Conservation (phyloP, 768 basidiomycete genomes). For the Tricholoma saponaceum region DNA sequence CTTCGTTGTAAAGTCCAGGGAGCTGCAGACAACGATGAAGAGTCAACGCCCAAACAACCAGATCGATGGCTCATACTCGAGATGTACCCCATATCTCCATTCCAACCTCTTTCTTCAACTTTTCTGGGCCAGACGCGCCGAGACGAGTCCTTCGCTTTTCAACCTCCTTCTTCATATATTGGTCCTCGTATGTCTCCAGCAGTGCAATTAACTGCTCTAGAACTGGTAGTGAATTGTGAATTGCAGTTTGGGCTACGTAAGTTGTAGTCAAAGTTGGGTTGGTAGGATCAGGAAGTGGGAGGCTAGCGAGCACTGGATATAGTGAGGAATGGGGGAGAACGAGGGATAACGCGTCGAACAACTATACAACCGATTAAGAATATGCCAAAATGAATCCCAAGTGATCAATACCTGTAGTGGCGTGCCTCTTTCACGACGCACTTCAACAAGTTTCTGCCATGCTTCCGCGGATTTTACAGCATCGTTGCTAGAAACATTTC, state of each 20-base stretch:
- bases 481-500: conserved; percentile 51
- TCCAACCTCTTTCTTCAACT: conserved; percentile 59
- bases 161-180: conserved; percentile 59
- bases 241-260: conserved; percentile 51
- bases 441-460: conserved; percentile 70
- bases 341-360: conserved; percentile 61
- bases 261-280: conserved; percentile 63
- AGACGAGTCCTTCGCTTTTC: conserved; percentile 76
- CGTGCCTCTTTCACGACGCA: conserved; percentile 58
- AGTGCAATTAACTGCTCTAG: conserved; percentile 70
- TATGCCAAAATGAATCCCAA: background rate
- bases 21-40: conserved; percentile 40
- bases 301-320: conserved; percentile 53
- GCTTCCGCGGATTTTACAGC: conserved; percentile 74
- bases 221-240: conserved; percentile 67
- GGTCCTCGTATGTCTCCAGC: conserved; percentile 60
- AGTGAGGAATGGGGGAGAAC: conserved; percentile 73
- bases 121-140: conserved; percentile 56
- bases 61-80: conserved; percentile 35
- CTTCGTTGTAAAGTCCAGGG: conserved; percentile 67
- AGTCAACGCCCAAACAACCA: background rate
- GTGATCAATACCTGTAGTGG: conserved; percentile 34
- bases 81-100: conserved; percentile 62
- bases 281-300: conserved; percentile 77
- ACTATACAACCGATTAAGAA: conserved; percentile 32